Base-by-base conservation (phyloP, 176 grass and related monocot species). In the Rhynchospora pubera region DNA sequence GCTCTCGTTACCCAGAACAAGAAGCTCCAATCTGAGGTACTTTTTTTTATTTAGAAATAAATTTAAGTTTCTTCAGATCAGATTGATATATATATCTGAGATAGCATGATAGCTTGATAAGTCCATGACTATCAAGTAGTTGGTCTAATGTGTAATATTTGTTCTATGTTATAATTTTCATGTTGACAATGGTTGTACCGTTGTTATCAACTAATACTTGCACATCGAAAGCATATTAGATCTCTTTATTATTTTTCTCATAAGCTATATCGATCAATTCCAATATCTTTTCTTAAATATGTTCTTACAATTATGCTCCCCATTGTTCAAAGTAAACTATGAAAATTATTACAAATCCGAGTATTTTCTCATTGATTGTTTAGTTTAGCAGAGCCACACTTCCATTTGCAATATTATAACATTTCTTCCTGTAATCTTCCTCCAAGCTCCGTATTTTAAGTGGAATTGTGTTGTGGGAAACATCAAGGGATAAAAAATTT, bases 21-120 rank as follows among this genome's bases (percentile, higher is more conserved):
- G 45, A 85, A 68, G 43, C 75, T 85, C 39, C 84, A 85, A 70
- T 64, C 84, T 79, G 84, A 85, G 84, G 84, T 85, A 85, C 45
- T 44, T 44, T 70, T 67, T 7, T 13, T 67, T 43, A 3, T 42
- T 18, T 34, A 3, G 7, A 66, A 43, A 0, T 1, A 23, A 53
- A 30, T 76, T 34, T 71, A 18, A 69, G 44, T 45, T 44, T 45
- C 34, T 43, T 69, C 65, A 69, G 43, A 69, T 69, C 70, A 53
- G 71, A 15, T 75, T 21, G 21, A 75, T 75, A 21, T 52, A 26
- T 53, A n/a, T 51, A 5, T 28, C 26, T 50, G 48, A 13, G 8
- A 14, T 75, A 75, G 45, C 19, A 28, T 76, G 12, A 53, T 75
- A 53, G 15, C 21, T 16, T 77, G 13, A 55, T 28, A 10, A 32